Evolutionary conservation across 192 early-diverging fungal species (phyloP), one percentile per base, ranked within the genome.

Genomic region (Cladochytrium replicatum): DNA sequence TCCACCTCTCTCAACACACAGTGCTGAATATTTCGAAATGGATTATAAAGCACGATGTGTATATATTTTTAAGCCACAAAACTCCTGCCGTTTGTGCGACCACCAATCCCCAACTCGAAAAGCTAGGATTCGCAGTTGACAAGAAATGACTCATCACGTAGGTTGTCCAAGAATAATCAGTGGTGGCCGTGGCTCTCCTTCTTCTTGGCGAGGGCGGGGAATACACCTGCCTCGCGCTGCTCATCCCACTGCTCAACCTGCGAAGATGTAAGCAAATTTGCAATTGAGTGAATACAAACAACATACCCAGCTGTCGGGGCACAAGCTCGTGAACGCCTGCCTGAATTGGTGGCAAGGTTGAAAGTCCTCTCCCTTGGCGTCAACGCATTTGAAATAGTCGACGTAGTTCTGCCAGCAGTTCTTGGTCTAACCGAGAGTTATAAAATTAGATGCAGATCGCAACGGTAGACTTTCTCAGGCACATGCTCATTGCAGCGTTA

Each of bases 341-440:
- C 72, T 75, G 73, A 99, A 99, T 61, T 88, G 83, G 61, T 84
- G 75, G 83, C 96, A 99, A 25, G 88, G 87, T 32, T 81, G 71
- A 60, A 78, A 97, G 54, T 95, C 92, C 70, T 96, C 92, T 61
- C 96, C 96, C 81, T 91, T 92, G 55, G 84, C 86, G 41, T 77
- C 73, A 29, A 91, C 78, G 64, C 96, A 99, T 71, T 72, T 74
- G 67, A 60, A 70, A 67, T 78, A 94, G 71, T 99, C 95, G 48
- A 83, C 81, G 71, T 94, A 99, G 82, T 93, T 91, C 80, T 99
- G 95, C 90, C 91, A 94, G 83, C 95, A 99, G 84, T 88, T 85
- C 81, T 89, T 93, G 59, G 89, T 93, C 75, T 77, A 46, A 24
- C 11, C 22, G 3, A 37, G 42, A 6, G 27, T 57, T 8, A 9